Percentiles rank a stretch among this genome's conserved stretches.
phyloP scores from a whole-genome alignment of 768 basidiomycete species.

The Auricularia heimuer region DNA sequence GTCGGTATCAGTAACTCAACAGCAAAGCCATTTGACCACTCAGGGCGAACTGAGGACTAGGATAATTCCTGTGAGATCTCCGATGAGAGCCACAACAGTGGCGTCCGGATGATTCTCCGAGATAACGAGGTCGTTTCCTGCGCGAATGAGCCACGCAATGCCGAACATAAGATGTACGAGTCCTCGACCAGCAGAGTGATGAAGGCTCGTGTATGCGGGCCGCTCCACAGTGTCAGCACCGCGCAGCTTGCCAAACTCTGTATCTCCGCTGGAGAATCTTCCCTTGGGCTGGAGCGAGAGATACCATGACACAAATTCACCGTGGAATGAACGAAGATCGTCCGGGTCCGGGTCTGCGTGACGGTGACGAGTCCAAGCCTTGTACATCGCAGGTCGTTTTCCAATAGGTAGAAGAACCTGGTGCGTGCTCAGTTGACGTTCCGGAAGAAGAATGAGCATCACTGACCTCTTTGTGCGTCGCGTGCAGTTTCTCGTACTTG shows the following conservation, averaged over 20 bases:
- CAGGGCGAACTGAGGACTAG: background rate
- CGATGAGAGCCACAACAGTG: background rate
- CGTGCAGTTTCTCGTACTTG: too few relatives aligned
- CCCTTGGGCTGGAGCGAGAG: background rate
- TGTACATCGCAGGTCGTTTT: too few relatives aligned
- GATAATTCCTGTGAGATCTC: background rate
- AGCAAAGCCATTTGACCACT: background rate
- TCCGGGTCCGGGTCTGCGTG: too few relatives aligned
- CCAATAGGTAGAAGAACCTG: too few relatives aligned
- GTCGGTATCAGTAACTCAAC: too few relatives aligned
- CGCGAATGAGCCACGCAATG: background rate
- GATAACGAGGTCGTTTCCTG: background rate
- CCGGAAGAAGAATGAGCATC: too few relatives aligned
- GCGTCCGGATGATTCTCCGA: background rate
- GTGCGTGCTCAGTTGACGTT: too few relatives aligned
- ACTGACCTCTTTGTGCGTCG: too few relatives aligned
- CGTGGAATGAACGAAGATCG: background rate
- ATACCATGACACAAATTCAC: background rate
- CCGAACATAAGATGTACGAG: background rate
- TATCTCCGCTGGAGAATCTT: background rate
- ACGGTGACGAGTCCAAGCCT: too few relatives aligned
- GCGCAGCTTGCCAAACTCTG: background rate
- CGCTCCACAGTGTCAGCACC: background rate
- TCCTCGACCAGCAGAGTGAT: background rate
- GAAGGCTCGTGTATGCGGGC: background rate